Evolutionary conservation across 2,329 filamentous ascomycete genomes (phyloP), one percentile per base, ranked within the genome.

Genomic region (Penicillium griseofulvum): DNA sequence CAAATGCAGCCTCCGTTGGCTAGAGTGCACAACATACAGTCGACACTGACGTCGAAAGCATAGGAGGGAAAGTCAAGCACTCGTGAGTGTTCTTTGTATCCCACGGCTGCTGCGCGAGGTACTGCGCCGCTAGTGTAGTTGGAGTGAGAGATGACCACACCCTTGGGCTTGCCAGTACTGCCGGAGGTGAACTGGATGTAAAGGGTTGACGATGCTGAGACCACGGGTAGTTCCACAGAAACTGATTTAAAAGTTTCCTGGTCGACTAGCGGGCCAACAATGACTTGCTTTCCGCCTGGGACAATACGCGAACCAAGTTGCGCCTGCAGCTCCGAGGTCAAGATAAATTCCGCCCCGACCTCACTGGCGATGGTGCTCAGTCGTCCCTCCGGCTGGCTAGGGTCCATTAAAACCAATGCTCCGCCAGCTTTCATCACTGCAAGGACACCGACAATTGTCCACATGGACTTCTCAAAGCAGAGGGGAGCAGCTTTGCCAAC

Each of bases 111-210:
- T 0, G 76, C 79, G 55, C 83, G 80, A 0, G 75, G 73, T 2
- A 75, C 59, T 46, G 80, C 78, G 0, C 76, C 74, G 0, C 81
- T 81, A 1, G 81, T 79, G 1, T 85, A 72, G 0, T 82, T 78
- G 0, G 72, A 71, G 58, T 87, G 85, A 2, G 78, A 80, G 55
- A 85, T 83, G 34, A 83, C 79, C 17, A 85, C 78, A 5, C 83
- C 83, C 52, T 81, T 81, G 0, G 80, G 79, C 38, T 74, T 75
- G 42, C 76, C 77, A 1, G 80, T 78, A 1, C 79, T 79, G 0
- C 79, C 79, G 1, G 78, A 78, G 3, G 78, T 79, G 57, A 85
- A 81, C 8, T 86, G 76, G 5, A 83, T 75, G 63, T 82, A 87
- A 8, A 37, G 42, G 6, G 47, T 28, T 12, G 29, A 45, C 38